A percentile compares a stretch with the other conserved stretches of the same genome.
phyloP scores from a whole-genome alignment of 805 yeast species.

The Monosporozyma siamensis region DNA sequence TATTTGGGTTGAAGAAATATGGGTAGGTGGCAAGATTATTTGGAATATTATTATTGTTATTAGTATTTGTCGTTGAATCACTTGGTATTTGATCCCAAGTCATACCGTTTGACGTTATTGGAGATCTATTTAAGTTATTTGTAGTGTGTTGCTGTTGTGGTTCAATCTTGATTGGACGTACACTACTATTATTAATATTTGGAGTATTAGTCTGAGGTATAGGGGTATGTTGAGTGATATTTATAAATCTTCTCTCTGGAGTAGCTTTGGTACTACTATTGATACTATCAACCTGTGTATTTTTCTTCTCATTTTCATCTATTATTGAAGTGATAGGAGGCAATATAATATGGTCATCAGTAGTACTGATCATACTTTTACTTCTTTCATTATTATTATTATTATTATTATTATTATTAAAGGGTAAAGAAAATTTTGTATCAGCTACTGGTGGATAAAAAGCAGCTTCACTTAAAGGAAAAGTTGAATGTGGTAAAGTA shows the following conservation, averaged over 20 bases:
- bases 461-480: not conserved
- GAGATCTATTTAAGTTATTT: not conserved
- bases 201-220: too few relatives aligned
- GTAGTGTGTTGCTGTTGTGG: not conserved
- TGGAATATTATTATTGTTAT: not conserved
- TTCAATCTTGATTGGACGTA: not conserved
- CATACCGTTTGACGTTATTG: not conserved
- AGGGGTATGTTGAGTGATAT: not conserved
- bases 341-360: not conserved
- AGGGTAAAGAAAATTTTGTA: not conserved
- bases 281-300: not conserved
- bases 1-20: not conserved
- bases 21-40: too few relatives aligned
- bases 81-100: not conserved
- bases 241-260: not conserved
- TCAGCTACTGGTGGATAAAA: not conserved
- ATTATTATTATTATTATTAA: too few relatives aligned
- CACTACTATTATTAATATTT: too few relatives aligned
- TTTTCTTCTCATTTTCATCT: not conserved
- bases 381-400: not conserved
- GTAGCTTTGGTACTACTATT: not conserved
- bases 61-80: not conserved
- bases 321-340: slow-evolving; percentile 8
- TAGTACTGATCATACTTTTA: not conserved
- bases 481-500: not conserved